Evolutionary conservation across 768 basidiomycete genomes (phyloP).

Genomic region (Pleurotus salmoneostramineus): DNA sequence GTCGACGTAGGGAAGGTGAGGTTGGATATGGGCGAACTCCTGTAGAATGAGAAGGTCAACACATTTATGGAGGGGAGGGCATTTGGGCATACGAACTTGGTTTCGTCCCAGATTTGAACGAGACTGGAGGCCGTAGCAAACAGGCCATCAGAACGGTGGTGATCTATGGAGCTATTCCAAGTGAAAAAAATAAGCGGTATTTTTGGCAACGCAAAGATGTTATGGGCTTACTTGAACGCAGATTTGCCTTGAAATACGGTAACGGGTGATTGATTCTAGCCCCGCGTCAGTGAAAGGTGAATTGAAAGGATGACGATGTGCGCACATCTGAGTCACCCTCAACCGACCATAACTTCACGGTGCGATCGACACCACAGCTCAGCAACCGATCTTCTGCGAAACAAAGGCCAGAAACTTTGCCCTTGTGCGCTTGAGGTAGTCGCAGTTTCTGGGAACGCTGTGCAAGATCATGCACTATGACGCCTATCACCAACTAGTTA

Average conservation of each 20-base stretch:
- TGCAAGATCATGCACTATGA: conserved; percentile 82
- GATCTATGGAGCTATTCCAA: conserved; percentile 77
- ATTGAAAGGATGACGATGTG: neutral
- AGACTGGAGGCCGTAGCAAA: conserved; percentile 93
- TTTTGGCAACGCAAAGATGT: neutral
- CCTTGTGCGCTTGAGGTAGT: conserved; percentile 73
- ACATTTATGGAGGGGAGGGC: neutral
- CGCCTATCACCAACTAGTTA: conserved; percentile 39
- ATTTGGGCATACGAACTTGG: conserved; percentile 53
- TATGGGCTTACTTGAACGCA: conserved; percentile 75
- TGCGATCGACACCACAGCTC: conserved; percentile 81
- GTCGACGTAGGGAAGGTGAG: conserved; percentile 83
- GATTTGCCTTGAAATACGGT: conserved; percentile 81
- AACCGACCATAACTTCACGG: conserved; percentile 77
- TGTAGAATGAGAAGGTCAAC: conserved; percentile 22
- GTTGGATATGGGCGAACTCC: conserved; percentile 82
- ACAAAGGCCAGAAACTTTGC: conserved; percentile 79
- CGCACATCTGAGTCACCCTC: conserved; percentile 30
- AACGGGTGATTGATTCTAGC: conserved; percentile 46
- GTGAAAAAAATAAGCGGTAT: conserved; percentile 7
- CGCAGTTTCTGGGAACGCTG: conserved; percentile 49
- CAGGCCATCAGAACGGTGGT: conserved; percentile 82
- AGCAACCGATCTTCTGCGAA: conserved; percentile 66
- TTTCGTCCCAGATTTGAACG: conserved; percentile 98
- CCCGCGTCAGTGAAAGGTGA: neutral